Evolutionary conservation across 2,329 filamentous ascomycete genomes (phyloP).

Genomic region (Phoma sp.): DNA sequence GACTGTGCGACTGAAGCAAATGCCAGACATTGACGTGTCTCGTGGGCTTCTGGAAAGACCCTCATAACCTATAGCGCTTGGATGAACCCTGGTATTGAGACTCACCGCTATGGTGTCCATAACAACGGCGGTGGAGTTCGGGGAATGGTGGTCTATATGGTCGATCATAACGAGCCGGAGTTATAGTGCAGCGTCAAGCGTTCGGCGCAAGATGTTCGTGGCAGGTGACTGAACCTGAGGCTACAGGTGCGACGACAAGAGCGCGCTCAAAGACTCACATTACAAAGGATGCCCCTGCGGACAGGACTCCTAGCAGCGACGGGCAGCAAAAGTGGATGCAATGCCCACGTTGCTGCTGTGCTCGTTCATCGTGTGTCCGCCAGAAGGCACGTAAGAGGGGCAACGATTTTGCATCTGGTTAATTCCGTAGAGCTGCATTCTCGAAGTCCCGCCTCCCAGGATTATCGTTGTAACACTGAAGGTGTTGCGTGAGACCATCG

Average conservation of each 20-base stretch:
- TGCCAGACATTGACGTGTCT: conserved; percentile 30
- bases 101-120: conserved; percentile 24
- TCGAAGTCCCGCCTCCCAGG: conserved; percentile 28
- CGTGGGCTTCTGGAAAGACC: conserved; percentile 12
- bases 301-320: conserved; percentile 4
- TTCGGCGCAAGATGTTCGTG: conserved; percentile 11
- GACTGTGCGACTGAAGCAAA: conserved; percentile 17
- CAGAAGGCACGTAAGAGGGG: conserved; percentile 9
- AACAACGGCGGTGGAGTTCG: conserved; percentile 12
- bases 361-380: conserved; percentile 15
- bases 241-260: conserved; percentile 15
- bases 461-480: conserved; percentile 24
- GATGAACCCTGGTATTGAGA: conserved; percentile 20
- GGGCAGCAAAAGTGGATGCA: conserved; percentile 10
- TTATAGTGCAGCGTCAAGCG: conserved; percentile 14
- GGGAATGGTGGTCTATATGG: conserved; percentile 8
- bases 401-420: conserved; percentile 20
- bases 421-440: conserved; percentile 31
- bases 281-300: conserved; percentile 12
- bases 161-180: conserved; percentile 16
- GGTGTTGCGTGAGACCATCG: conserved; percentile 21
- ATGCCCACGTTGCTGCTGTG: conserved; percentile 20
- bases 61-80: conserved; percentile 13
- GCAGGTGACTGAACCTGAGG: conserved; percentile 17
- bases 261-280: conserved; percentile 4